A percentile compares a stretch with the other conserved stretches of the same genome.
phyloP scores from a whole-genome alignment of 164 flowering plant genomes.

The Umbellularia californica region DNA sequence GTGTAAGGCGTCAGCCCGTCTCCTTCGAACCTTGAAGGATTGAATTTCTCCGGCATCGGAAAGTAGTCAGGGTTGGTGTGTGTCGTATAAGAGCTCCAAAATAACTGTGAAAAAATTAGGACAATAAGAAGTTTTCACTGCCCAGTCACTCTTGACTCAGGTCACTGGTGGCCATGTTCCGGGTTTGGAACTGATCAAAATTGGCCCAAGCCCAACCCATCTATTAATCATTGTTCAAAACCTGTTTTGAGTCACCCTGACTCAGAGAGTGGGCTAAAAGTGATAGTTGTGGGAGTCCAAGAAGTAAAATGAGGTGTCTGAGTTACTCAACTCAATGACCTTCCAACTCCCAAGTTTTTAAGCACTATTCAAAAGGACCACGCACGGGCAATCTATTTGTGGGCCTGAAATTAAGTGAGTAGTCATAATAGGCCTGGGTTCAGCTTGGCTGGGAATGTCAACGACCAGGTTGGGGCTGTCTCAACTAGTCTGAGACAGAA shows the following conservation, averaged over 20 bases:
- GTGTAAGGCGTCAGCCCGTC: slow-evolving; percentile 14
- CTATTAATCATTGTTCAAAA: background rate
- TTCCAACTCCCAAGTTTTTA: too few relatives aligned
- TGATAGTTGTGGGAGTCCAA: too few relatives aligned
- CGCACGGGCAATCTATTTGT: too few relatives aligned
- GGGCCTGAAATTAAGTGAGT: too few relatives aligned
- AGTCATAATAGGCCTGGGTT: too few relatives aligned
- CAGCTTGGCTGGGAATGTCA: too few relatives aligned
- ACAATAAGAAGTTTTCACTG: background rate
- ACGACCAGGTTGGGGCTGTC: too few relatives aligned
- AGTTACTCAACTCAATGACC: too few relatives aligned
- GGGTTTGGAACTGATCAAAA: background rate
- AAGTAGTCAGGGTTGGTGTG: slow-evolving; percentile 19
- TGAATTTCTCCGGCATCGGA: slow-evolving; percentile 17
- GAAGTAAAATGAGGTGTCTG: too few relatives aligned
- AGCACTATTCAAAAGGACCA: too few relatives aligned
- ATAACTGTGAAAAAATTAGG: background rate
- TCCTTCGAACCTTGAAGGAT: slow-evolving; percentile 22
- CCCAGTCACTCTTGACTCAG: background rate
- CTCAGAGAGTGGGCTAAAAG: too few relatives aligned
- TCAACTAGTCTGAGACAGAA: too few relatives aligned
- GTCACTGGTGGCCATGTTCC: background rate
- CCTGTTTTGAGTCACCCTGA: background rate
- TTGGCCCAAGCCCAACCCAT: background rate
- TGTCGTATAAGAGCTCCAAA: slow-evolving; percentile 17